Percentiles rank a stretch among this genome's conserved stretches.
phyloP scores from a whole-genome alignment of 805 yeast genomes.

The Dipodascus geniculatus region DNA sequence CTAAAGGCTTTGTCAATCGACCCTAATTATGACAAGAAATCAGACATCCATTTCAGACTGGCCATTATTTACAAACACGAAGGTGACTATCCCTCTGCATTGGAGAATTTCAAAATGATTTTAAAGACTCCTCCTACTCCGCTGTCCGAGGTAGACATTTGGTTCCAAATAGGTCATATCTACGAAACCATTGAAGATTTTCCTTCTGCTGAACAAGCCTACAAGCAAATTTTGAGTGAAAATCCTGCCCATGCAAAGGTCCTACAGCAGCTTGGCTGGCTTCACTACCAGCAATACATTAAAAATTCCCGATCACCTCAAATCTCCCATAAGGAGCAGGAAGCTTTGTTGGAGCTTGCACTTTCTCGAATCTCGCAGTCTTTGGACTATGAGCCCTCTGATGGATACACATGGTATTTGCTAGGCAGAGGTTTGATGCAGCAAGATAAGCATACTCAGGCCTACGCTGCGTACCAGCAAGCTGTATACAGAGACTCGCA shows the following conservation, averaged over 20 bases:
- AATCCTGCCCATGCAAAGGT: conserved; percentile 95
- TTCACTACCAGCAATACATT: conserved; percentile 63
- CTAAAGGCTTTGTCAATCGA: conserved; percentile 92
- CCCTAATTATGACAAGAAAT: conserved; percentile 90
- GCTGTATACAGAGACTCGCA: conserved; percentile 95
- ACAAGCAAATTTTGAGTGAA: conserved; percentile 79
- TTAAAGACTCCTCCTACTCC: conserved; percentile 89
- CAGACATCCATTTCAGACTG: conserved; percentile 89
- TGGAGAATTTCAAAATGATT: conserved; percentile 92
- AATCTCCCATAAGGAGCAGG: background rate
- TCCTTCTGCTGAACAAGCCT: conserved; percentile 87
- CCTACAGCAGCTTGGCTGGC: conserved; percentile 88
- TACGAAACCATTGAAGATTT: conserved; percentile 88
- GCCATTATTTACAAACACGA: conserved; percentile 97
- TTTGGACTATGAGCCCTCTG: conserved; percentile 76
- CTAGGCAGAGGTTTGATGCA: conserved; percentile 96
- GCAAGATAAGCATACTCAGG: conserved; percentile 85
- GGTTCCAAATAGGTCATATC: conserved; percentile 97
- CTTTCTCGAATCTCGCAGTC: conserved; percentile 72
- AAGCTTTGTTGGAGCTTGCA: conserved; percentile 54
- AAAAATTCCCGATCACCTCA: conserved; percentile 46
- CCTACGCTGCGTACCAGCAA: conserved; percentile 96
- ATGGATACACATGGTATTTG: conserved; percentile 96
- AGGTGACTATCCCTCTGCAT: conserved; percentile 70
- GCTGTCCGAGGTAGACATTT: conserved; percentile 88